Percentiles rank a stretch among this genome's conserved stretches.
Evolutionary conservation across 371 early-diverging fungal genomes (phyloP).

Genomic region (Rhizopus delemar): DNA sequence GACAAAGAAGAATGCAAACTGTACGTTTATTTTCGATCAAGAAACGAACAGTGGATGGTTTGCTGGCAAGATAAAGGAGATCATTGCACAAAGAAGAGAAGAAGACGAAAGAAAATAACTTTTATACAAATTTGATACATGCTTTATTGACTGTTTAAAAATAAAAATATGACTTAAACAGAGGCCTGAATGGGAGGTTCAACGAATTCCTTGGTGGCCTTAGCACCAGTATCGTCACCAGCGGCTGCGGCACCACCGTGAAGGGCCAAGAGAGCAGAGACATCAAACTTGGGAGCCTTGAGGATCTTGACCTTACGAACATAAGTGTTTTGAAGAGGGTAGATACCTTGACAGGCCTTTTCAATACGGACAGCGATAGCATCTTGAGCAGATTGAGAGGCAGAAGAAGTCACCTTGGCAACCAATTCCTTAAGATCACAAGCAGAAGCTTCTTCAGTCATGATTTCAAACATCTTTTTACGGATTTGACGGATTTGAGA

Average conservation of each 20-base stretch:
- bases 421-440: conserved; percentile 97
- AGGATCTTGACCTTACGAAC: conserved; percentile 99
- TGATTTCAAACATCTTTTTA: conserved; percentile 99
- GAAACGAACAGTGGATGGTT: conserved; percentile 28
- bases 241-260: conserved; percentile 88
- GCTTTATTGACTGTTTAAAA: background rate
- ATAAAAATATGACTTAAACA: conserved; percentile 57
- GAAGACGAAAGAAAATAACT: conserved; percentile 18
- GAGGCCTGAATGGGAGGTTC: conserved; percentile 79
- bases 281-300: conserved; percentile 95
- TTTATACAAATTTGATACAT: conserved; percentile 2
- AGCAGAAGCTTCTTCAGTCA: conserved; percentile 86
- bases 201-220: conserved; percentile 77
- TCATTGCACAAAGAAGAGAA: conserved; percentile 14
- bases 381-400: conserved; percentile 60
- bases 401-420: conserved; percentile 87
- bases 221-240: conserved; percentile 73
- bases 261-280: conserved; percentile 94
- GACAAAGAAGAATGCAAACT: conserved; percentile 7
- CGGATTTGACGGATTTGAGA: conserved; percentile 98
- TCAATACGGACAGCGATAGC: conserved; percentile 96
- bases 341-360: conserved; percentile 96
- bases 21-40: conserved; percentile 15
- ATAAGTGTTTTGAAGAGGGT: conserved; percentile 98
- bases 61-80: conserved; percentile 13